Conservation (phyloP, 2,329 filamentous ascomycete genomes). For the Alternaria tenuissima region DNA sequence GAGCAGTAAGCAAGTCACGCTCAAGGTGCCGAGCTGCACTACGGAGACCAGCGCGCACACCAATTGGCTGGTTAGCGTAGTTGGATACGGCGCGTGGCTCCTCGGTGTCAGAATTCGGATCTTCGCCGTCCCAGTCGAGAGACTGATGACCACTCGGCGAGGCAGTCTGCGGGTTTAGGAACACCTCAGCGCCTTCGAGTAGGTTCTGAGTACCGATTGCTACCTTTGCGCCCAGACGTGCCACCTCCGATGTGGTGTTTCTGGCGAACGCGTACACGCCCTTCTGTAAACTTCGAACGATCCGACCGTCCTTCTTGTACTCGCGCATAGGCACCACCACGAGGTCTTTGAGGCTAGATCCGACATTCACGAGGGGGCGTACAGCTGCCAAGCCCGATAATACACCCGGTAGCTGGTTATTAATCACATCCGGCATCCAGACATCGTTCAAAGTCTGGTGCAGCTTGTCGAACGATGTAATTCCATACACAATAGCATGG, state of each 20-base stretch:
- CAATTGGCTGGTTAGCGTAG: slow-evolving; percentile 93
- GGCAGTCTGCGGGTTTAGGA: slow-evolving; percentile 62
- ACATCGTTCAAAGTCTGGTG: slow-evolving; percentile 92
- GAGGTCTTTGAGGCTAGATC: slow-evolving; percentile 83
- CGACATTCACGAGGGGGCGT: slow-evolving; percentile 89
- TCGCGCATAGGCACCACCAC: slow-evolving; percentile 90
- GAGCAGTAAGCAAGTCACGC: slow-evolving; percentile 83
- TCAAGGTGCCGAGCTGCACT: slow-evolving; percentile 84
- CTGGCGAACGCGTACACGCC: slow-evolving; percentile 89
- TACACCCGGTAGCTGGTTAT: slow-evolving; percentile 87
- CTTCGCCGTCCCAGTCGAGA: slow-evolving; percentile 59
- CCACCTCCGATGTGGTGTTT: slow-evolving; percentile 92
- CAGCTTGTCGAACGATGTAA: slow-evolving; percentile 88
- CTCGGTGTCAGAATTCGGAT: slow-evolving; percentile 71
- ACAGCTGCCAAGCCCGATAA: slow-evolving; percentile 89
- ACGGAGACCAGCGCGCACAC: slow-evolving; percentile 83
- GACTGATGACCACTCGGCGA: slow-evolving; percentile 28
- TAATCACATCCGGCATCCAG: slow-evolving; percentile 93
- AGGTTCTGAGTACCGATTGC: slow-evolving; percentile 95
- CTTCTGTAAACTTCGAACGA: slow-evolving; percentile 91
- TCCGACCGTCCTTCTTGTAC: slow-evolving; percentile 91
- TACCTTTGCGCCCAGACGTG: slow-evolving; percentile 91
- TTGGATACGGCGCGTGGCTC: slow-evolving; percentile 82
- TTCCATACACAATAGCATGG: slow-evolving; percentile 91
- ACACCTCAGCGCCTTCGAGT: slow-evolving; percentile 84